Evolutionary conservation across 371 early-diverging fungal genomes (phyloP).

Genomic region (Mortierella sp.): DNA sequence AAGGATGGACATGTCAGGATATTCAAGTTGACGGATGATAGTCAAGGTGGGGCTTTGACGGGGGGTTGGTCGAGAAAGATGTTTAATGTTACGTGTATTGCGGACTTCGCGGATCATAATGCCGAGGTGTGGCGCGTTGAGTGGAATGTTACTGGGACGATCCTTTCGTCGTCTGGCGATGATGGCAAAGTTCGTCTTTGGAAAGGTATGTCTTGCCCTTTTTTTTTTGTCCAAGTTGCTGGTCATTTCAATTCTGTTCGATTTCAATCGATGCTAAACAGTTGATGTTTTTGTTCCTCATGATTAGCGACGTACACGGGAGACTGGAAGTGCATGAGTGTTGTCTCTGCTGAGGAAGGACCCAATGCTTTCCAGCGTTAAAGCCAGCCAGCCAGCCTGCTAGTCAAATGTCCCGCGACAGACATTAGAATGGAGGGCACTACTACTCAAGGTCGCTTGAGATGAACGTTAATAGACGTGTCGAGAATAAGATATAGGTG

Average conservation of each 20-base stretch:
- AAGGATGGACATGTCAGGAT: constrained; percentile 91
- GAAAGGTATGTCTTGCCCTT: constrained; percentile 65
- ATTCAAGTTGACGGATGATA: constrained; percentile 79
- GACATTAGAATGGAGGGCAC: background rate
- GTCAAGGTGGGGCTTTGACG: constrained; percentile 37
- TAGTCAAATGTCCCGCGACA: too few relatives aligned
- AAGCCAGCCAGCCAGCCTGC: background rate
- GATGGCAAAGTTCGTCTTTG: constrained; percentile 94
- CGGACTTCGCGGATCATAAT: constrained; percentile 77
- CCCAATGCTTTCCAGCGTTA: constrained; percentile 48
- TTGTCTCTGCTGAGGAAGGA: constrained; percentile 66
- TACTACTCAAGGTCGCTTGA: background rate
- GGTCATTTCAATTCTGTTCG: background rate
- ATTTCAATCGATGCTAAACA: background rate
- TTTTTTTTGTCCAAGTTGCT: background rate
- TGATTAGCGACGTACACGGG: constrained; percentile 68
- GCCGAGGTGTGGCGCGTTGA: constrained; percentile 92
- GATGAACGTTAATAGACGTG: background rate
- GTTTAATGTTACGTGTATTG: constrained; percentile 73
- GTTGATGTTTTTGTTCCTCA: background rate
- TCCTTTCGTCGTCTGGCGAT: constrained; percentile 90
- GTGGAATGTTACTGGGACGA: constrained; percentile 96
- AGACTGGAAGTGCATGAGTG: constrained; percentile 80
- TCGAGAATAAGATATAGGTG: background rate
- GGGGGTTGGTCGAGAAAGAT: constrained; percentile 55